A percentile compares a stretch with the other conserved stretches of the same genome.
Conservation (phyloP, 106 monocot species). For the Vanilla planifolia region DNA sequence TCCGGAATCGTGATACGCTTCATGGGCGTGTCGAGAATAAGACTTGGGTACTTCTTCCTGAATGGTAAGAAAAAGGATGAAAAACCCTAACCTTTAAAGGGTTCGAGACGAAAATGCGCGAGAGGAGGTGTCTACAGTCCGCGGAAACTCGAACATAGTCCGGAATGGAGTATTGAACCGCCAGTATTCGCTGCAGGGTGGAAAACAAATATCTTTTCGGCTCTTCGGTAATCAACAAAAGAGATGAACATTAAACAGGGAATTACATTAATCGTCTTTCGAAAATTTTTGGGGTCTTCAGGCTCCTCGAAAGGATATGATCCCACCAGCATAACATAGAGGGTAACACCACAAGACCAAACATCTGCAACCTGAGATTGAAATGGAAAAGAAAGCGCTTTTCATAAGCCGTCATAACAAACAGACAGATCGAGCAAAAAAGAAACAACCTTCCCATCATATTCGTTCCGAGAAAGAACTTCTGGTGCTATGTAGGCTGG, state of each 20-base stretch:
- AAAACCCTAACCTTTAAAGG: constrained; percentile 51
- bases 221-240: neutral
- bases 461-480: constrained; percentile 68
- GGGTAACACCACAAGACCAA: constrained; percentile 96
- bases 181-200: constrained; percentile 70
- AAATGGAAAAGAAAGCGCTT: too few relatives aligned
- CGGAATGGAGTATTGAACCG: constrained; percentile 74
- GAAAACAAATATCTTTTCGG: neutral
- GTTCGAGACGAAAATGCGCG: constrained; percentile 77
- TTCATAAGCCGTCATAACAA: too few relatives aligned
- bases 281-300: constrained; percentile 73
- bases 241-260: neutral
- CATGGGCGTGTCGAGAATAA: constrained; percentile 1
- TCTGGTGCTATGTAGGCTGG: constrained; percentile 94
- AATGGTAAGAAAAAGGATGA: neutral
- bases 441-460: constrained; percentile 73
- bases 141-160: constrained; percentile 67
- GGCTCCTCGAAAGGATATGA: constrained; percentile 96
- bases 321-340: constrained; percentile 95
- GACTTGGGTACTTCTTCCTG: neutral
- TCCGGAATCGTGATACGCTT: constrained; percentile 86
- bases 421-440: too few relatives aligned
- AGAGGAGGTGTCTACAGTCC: constrained; percentile 71
- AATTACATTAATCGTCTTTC: constrained; percentile 71
- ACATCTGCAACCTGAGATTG: constrained; percentile 87